Base-by-base conservation (phyloP, 768 basidiomycete species). In the Daedaleopsis nitida region DNA sequence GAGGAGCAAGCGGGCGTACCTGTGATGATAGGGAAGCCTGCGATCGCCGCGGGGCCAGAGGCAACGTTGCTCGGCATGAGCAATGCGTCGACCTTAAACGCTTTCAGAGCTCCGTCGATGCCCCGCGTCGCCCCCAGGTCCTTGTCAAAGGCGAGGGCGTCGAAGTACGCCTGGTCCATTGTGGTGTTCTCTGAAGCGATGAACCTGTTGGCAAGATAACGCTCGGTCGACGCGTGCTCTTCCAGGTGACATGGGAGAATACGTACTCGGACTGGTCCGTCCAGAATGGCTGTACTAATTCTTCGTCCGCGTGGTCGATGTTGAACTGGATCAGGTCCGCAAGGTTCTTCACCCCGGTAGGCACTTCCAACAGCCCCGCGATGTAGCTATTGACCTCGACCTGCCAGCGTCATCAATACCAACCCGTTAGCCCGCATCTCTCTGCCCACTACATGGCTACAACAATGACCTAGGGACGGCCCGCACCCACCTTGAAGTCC, bases 1-100 rank as follows among this genome's bases (percentile, higher is more conserved):
- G 32, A 48, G 6, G 24, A 56, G 44, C 35, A 45, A 11, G 11
- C 12, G n/a, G 7, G 64, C 75, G 65, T 47, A 83, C 86, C 86
- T 23, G 87, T 86, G 39, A 87, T 76, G 55, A 87, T 84, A 1
- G 87, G 87, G 64, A 87, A 88, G 9, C 86, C 87, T 5, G 84
- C 83, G 57, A 87, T 81, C 4, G 86, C 87, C 73, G 72, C 67
- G 5, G 73, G 66, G 17, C 63, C 69, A 0, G 75, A 73, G 6
- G 75, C 73, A 27, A 70, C 64, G 34, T 71, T 48, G 48, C 59
- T 65, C 5, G 55, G 64, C 50, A 58, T 54, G 49, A 75, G 27
- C 21, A 77, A 62, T 2, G 74, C 76, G 49, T 75, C 75, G n/a
- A 76, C 64, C 38, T 72, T 68, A 55, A 66, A 72, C 50, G 45